Percentiles rank a stretch among this genome's conserved stretches.
phyloP scores from a whole-genome alignment of 768 basidiomycete genomes.

The Collybia mongolica region DNA sequence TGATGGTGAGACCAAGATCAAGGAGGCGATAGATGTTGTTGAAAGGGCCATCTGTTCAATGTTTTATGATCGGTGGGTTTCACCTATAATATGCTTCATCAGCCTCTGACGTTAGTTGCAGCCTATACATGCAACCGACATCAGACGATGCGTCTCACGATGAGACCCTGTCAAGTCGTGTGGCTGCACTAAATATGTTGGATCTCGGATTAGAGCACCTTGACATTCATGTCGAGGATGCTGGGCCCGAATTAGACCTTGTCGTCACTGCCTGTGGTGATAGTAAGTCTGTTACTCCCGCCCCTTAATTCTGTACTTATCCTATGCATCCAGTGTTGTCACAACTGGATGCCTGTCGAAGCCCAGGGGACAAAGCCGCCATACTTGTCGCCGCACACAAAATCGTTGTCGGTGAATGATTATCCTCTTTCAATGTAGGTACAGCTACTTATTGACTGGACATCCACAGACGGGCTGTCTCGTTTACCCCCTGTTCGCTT shows the following conservation, averaged over 20 bases:
- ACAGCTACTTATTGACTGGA: background rate
- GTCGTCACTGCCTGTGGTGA: constrained; percentile 77
- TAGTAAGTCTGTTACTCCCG: constrained; percentile 45
- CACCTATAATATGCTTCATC: background rate
- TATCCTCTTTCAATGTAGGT: background rate
- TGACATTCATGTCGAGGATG: constrained; percentile 73
- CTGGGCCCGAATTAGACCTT: constrained; percentile 48
- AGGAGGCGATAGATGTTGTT: constrained; percentile 66
- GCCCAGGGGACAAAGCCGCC: constrained; percentile 77
- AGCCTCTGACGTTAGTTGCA: constrained; percentile 21
- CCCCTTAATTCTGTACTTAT: background rate
- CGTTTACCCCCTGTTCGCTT: constrained; percentile 72
- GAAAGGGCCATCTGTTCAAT: constrained; percentile 70
- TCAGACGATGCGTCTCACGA: constrained; percentile 84
- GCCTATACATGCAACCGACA: constrained; percentile 70
- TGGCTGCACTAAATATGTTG: constrained; percentile 89
- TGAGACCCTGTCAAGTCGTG: constrained; percentile 82
- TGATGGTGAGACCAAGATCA: constrained; percentile 45
- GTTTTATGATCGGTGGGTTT: constrained; percentile 80
- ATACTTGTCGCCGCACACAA: constrained; percentile 85
- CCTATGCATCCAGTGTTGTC: constrained; percentile 25
- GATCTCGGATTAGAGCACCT: constrained; percentile 88
- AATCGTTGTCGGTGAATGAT: constrained; percentile 71
- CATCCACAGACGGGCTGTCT: constrained; percentile 66
- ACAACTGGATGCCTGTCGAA: constrained; percentile 38